A percentile compares a stretch with the other conserved stretches of the same genome.
Conservation (phyloP, 768 basidiomycete genomes). For the Russula earlei region DNA sequence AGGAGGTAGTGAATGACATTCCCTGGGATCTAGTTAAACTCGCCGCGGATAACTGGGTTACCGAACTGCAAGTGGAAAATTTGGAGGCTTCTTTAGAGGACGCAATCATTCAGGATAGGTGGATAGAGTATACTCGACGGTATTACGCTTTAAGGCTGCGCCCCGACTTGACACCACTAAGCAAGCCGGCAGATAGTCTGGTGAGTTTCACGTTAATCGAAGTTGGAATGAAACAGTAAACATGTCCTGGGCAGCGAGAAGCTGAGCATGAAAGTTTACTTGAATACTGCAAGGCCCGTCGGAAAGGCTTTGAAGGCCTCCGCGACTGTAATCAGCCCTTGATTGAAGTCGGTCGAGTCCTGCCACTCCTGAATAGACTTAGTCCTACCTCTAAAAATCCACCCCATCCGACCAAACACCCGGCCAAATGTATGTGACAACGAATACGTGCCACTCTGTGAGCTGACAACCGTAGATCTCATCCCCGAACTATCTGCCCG, state of each 20-base stretch:
- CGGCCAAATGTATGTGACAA: conserved; percentile 49
- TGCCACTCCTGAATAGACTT: conserved; percentile 46
- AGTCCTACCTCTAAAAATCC: conserved; percentile 41
- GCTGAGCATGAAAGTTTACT: conserved; percentile 49
- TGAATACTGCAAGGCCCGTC: conserved; percentile 54
- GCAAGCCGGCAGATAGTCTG: conserved; percentile 53
- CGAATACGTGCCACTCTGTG: neutral
- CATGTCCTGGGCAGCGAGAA: conserved; percentile 42
- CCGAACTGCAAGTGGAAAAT: conserved; percentile 35
- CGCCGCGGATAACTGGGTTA: conserved; percentile 44
- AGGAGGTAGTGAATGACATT: conserved; percentile 38
- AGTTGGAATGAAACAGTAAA: neutral
- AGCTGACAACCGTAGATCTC: conserved; percentile 10
- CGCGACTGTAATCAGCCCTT: conserved; percentile 58
- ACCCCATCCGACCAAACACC: conserved; percentile 30
- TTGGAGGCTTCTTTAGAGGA: conserved; percentile 34
- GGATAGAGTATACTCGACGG: conserved; percentile 65
- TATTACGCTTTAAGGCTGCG: conserved; percentile 51
- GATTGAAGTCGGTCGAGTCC: conserved; percentile 52
- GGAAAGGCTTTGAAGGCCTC: conserved; percentile 55
- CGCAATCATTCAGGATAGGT: conserved; percentile 65
- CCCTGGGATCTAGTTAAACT: conserved; percentile 54
- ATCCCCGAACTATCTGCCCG: conserved; percentile 67
- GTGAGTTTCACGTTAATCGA: conserved; percentile 32
- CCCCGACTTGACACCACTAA: conserved; percentile 61